Conservation (phyloP, 176 grass and related monocot species). For the Guadua angustifolia region DNA sequence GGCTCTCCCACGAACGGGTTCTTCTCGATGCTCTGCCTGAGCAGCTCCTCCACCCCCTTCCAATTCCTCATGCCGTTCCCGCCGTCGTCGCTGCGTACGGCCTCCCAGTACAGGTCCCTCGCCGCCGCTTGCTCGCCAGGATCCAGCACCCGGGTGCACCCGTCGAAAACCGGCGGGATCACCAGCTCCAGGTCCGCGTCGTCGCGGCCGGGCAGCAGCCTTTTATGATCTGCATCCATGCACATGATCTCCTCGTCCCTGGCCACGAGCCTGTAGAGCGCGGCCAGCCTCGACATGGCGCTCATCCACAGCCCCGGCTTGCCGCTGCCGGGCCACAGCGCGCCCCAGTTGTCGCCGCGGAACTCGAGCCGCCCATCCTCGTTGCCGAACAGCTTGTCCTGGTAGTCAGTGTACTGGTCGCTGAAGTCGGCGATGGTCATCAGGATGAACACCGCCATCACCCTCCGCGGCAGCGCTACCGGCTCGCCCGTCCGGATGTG, state of each 20-base stretch:
- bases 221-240: not conserved
- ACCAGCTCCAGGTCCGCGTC: slow-evolving; percentile 54
- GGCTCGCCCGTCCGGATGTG: slow-evolving; percentile 80
- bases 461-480: slow-evolving; percentile 52
- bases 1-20: slow-evolving; percentile 88
- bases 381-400: slow-evolving; percentile 75
- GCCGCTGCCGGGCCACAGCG: slow-evolving; percentile 71
- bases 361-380: slow-evolving; percentile 62
- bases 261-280: slow-evolving; percentile 59
- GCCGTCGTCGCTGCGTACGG: slow-evolving; percentile 26
- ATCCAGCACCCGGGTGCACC: slow-evolving; percentile 64
- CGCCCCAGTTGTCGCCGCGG: slow-evolving; percentile 49
- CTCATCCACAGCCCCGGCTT: slow-evolving; percentile 80
- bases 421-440: slow-evolving; percentile 81
- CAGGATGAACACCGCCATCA: slow-evolving; percentile 59
- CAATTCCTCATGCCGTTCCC: not conserved
- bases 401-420: slow-evolving; percentile 80
- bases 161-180: slow-evolving; percentile 66
- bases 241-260: slow-evolving; percentile 56
- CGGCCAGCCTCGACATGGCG: slow-evolving; percentile 60
- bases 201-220: not conserved
- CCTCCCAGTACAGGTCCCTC: slow-evolving; percentile 81
- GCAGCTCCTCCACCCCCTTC: slow-evolving; percentile 42
- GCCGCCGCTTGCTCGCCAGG: slow-evolving; percentile 56
- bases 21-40: slow-evolving; percentile 51